phyloP scores from a whole-genome alignment of 768 basidiomycete genomes.

The Leucocoprinus sp. region DNA sequence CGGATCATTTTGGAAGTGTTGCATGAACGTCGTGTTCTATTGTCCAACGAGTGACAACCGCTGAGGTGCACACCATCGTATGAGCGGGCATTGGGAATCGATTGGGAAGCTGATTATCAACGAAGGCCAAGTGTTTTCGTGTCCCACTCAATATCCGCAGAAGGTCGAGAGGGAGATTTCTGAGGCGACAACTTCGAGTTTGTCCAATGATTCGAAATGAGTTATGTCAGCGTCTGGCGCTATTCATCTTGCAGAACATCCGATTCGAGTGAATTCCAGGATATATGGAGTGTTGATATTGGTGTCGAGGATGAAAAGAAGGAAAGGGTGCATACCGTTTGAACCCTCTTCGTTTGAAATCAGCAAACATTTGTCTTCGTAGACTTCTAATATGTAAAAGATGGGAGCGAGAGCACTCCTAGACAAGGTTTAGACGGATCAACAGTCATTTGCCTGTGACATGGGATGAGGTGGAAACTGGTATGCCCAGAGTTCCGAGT shows the following conservation, averaged over 20 bases:
- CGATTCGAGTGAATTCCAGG: conserved; percentile 7
- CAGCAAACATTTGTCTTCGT: background rate
- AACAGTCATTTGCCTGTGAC: background rate
- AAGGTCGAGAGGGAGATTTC: conserved; percentile 8
- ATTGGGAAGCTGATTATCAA: background rate
- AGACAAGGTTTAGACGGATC: background rate
- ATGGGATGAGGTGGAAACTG: background rate
- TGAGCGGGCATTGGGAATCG: background rate
- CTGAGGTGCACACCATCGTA: background rate
- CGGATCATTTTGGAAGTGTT: background rate
- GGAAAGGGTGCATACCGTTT: conserved; percentile 2
- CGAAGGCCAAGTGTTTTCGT: background rate
- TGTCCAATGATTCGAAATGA: conserved; percentile 3
- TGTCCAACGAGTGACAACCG: conserved; percentile 3
- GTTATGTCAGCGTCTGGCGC: background rate
- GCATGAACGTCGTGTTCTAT: conserved; percentile 5
- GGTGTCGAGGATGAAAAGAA: conserved; percentile 3
- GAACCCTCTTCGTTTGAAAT: conserved; percentile 1
- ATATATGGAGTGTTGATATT: background rate
- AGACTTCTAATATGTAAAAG: background rate
- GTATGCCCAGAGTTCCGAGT: background rate
- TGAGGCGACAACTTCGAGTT: conserved; percentile 3
- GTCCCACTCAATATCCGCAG: conserved; percentile 4
- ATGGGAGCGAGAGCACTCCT: background rate
- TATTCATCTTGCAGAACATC: background rate